Evolutionary conservation across 108 stramenopile genomes (phyloP).

Genomic region (Nannochloropsis gaditana): DNA sequence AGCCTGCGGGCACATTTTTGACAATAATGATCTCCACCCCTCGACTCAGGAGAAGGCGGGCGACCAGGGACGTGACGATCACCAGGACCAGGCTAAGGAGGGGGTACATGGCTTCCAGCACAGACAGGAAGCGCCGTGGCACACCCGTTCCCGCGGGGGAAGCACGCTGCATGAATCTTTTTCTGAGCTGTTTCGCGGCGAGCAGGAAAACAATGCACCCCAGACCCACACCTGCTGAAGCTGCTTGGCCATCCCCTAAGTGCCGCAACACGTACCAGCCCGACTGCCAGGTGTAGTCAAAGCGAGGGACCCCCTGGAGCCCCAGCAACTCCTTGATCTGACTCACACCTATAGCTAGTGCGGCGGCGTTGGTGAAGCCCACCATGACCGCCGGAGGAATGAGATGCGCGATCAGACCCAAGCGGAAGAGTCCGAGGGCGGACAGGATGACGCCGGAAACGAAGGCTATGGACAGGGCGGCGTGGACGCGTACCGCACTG

Average conservation of each 20-base stretch:
- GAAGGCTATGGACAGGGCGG: not conserved
- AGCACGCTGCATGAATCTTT: not conserved
- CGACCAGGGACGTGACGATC: not conserved
- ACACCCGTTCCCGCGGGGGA: not conserved
- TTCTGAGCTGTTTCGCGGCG: not conserved
- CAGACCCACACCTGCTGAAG: not conserved
- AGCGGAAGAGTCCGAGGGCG: not conserved
- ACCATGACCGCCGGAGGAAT: conserved; percentile 12
- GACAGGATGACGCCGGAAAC: not conserved
- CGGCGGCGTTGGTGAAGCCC: conserved; percentile 10
- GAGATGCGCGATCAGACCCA: not conserved
- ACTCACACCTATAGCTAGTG: conserved; percentile 10
- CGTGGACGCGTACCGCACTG: not conserved
- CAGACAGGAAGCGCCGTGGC: not conserved
- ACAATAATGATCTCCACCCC: not conserved
- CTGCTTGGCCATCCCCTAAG: not conserved
- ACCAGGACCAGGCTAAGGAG: not conserved
- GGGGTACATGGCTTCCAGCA: not conserved
- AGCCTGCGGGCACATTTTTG: not conserved
- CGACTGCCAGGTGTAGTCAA: conserved; percentile 14
- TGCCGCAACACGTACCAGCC: not conserved
- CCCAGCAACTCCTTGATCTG: not conserved
- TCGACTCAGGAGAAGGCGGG: not conserved
- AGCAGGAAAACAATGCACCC: not conserved
- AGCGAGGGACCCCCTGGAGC: not conserved